Evolutionary conservation across 1,284 basidiomycete genomes (phyloP), one percentile per base, ranked within the genome.

Genomic region (Leccinum pachyderme): DNA sequence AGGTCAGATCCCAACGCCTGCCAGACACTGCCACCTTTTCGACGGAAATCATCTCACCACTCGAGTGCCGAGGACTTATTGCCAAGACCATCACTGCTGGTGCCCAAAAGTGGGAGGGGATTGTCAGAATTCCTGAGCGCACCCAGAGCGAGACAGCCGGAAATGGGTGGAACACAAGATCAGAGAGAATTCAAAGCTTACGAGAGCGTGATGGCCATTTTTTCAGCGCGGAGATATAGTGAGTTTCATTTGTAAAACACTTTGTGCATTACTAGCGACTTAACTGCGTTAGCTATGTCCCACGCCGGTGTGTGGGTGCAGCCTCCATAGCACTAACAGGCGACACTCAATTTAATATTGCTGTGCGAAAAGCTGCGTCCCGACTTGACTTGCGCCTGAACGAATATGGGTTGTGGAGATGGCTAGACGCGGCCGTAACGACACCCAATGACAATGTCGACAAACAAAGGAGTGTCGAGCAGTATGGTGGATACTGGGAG

Each of bases 321-420:
- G 79, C 79, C 0, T 64, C 79, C n/a, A 65, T 86, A 12, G 61
- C 70, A 4, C 59, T 78, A 15, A 86, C 84, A 1, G 84, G 84
- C 4, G 82, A 84, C 61, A 45, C 35, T 2, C 72, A 73, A 32
- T 81, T 83, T 62, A 71, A 71, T 39, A 63, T 70, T 35, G 66
- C 77, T 46, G 54, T 81, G 4, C 71, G 71, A 41, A 63, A 59
- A n/a, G 69, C 70, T 48, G 84, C 83, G 0, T 52, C 65, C 6
- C 72, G 66, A 46, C 59, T 75, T 15, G 79, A 76, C 7, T 61
- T 82, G 60, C 68, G 75, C 24, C 72, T 86, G 49, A 79, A 83
- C 61, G 81, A 83, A 57, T 78, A 75, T 59, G 84, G 84, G 7
- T 63, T 86, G 5, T 86, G 84, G 84, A 72, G 65, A 54, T 82